Base-by-base conservation (phyloP, 2,329 filamentous ascomycete species). In the Fusarium ramigenum region DNA sequence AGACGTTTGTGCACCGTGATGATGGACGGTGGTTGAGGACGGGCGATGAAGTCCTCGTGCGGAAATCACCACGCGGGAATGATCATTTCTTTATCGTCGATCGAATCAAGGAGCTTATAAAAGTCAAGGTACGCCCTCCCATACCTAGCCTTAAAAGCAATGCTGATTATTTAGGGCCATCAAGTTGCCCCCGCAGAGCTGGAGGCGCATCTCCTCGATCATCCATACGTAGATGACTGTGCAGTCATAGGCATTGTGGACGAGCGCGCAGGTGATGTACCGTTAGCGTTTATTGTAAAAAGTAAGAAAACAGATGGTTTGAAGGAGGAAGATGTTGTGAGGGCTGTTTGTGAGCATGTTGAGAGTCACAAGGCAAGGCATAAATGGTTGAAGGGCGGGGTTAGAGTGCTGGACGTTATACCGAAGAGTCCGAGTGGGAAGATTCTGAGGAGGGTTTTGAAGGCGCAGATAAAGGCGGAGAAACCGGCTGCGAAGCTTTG, bases 81-180 rank as follows among this genome's bases (percentile, higher is more conserved):
- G 93, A 97, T 80, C 95, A 98, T 79, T 80, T 97, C 56, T 92
- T 94, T 79, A 92, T 98, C 63, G 92, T 94, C 2, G 95, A 97
- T 79, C 90, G 95, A 9, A 82, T 87, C 68, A 88, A 90, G 77
- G 90, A 94, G 77, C 84, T 94, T 47, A 94, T 94, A 81, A 94
- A 94, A 80, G 92, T 93, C 79, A 93, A 93, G 85, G 91, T 91
- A 34, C 14, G n/a, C 32, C 30, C 25, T 25, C 4, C 25, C 25
- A 25, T n/a, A n/a, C n/a, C n/a, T n/a, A n/a, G n/a, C n/a, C n/a
- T n/a, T n/a, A n/a, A n/a, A n/a, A n/a, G n/a, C n/a, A 2, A 19
- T 6, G 18, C 50, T 73, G 14, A 73, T 15, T 23, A 6, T 37
- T 2, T 2, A 93, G 89, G 93, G 93, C 52, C 84, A 91, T 64